Conservation (phyloP, 208 protist genomes). For the Trichomonas tenax region DNA sequence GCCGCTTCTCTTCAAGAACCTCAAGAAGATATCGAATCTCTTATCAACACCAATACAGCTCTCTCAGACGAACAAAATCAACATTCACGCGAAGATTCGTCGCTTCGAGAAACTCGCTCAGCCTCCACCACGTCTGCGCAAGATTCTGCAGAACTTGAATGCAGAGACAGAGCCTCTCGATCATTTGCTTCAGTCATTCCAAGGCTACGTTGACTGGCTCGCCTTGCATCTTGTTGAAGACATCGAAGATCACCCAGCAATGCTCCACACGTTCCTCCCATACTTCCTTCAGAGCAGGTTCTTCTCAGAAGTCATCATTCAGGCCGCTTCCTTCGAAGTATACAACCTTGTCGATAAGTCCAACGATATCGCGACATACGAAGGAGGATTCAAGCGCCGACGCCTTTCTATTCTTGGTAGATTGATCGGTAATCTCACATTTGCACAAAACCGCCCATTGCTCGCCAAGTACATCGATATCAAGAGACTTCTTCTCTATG, state of each 20-base stretch:
- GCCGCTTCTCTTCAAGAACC: neutral
- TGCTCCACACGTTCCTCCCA: neutral
- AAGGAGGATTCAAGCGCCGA: neutral
- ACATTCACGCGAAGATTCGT: neutral
- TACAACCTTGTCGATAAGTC: neutral
- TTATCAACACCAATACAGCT: neutral
- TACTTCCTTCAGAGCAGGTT: neutral
- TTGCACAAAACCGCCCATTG: neutral
- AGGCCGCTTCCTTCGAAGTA: neutral
- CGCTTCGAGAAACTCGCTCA: neutral
- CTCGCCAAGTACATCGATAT: neutral
- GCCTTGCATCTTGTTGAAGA: neutral
- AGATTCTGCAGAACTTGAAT: neutral
- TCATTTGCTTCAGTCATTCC: neutral
- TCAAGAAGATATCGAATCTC: neutral
- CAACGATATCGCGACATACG: neutral
- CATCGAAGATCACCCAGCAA: neutral
- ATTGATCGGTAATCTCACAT: neutral
- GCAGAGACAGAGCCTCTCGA: neutral
- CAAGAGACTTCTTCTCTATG: neutral
- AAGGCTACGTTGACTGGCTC: neutral
- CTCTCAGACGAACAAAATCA: neutral
- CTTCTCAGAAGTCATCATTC: neutral
- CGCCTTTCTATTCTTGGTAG: neutral
- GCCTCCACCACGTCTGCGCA: neutral